Conservation (phyloP, 2,329 filamentous ascomycete genomes). For the Colletotrichum sp. region DNA sequence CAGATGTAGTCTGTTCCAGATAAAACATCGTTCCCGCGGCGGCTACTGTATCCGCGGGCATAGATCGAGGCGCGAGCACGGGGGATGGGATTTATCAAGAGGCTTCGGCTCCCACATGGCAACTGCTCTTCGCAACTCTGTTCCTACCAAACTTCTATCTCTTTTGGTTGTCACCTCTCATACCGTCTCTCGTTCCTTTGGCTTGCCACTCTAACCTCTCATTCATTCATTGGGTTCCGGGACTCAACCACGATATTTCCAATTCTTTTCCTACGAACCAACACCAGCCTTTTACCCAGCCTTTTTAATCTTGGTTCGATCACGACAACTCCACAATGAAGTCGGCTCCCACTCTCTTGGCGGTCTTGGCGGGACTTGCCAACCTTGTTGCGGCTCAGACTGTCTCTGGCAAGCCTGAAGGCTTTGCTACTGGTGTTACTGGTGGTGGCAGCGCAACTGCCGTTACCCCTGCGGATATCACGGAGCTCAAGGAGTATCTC, state of each 20-base stretch:
- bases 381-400: constrained; percentile 3
- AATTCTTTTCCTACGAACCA: neutral
- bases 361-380: constrained; percentile 4
- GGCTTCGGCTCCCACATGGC: neutral
- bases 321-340: neutral
- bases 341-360: constrained; percentile 3
- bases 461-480: constrained; percentile 44
- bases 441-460: constrained; percentile 54
- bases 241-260: neutral
- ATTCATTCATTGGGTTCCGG: neutral
- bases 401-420: constrained; percentile 31
- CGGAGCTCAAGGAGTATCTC: constrained; percentile 41
- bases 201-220: neutral
- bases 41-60: neutral
- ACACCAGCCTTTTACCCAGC: neutral
- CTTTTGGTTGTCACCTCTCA: neutral
- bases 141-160: neutral
- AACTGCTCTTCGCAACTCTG: neutral
- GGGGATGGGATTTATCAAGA: neutral
- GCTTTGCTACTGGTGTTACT: constrained; percentile 45
- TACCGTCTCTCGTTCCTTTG: neutral
- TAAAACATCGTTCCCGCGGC: neutral
- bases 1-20: neutral
- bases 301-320: neutral
- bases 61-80: neutral